These are phyloP conservation scores for Chenopodium suecicum DNA, from an alignment of 148 eudicot species.

Conservation along the genomic window DNA sequence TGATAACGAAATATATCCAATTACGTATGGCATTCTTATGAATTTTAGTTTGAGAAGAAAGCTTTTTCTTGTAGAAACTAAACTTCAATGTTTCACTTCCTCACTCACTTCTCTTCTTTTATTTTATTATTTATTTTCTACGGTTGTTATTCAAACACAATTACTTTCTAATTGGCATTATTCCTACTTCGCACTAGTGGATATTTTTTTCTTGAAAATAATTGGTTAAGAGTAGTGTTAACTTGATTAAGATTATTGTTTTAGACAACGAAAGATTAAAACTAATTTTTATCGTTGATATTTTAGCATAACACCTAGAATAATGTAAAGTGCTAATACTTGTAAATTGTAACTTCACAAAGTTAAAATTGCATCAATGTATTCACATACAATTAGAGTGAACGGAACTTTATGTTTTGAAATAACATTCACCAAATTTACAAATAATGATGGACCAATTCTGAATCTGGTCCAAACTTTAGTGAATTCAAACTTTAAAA, in stretches of 20 bases:
- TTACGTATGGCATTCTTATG: neutral
- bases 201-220: neutral
- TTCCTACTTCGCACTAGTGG: neutral
- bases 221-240: neutral
- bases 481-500: neutral
- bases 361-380: no score
- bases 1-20: constrained; percentile 1
- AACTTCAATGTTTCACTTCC: neutral
- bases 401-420: no score
- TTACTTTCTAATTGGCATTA: neutral
- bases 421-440: neutral
- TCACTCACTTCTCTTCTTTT: neutral
- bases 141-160: neutral
- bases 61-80: neutral
- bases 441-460: neutral
- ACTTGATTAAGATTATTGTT: neutral
- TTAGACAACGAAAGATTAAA: no score
- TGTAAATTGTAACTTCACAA: no score
- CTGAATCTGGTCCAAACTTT: constrained; percentile 1
- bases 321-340: no score
- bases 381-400: no score
- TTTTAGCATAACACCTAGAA: no score
- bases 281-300: no score
- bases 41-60: constrained; percentile 7
- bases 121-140: neutral